Evolutionary conservation across 805 yeast species (phyloP).

Genomic region (Hanseniaspora taiwanica): DNA sequence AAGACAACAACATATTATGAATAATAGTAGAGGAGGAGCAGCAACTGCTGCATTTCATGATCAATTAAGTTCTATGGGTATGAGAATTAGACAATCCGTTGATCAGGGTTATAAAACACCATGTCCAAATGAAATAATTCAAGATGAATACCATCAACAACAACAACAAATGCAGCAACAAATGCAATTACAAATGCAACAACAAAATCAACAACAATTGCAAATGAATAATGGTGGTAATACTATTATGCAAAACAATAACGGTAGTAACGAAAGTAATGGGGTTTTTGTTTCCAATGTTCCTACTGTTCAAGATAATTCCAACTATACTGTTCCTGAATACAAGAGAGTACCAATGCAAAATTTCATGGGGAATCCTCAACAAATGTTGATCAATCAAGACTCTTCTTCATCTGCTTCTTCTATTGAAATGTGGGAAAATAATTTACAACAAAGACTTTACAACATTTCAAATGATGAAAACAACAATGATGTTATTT

Average conservation of each 20-base stretch:
- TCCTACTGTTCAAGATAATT: neutral
- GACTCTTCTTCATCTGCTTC: neutral
- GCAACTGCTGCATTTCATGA: constrained; percentile 1
- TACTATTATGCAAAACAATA: neutral
- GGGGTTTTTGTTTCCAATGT: neutral
- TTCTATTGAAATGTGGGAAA: constrained; percentile 1
- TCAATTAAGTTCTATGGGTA: constrained; percentile 44
- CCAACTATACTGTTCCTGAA: neutral
- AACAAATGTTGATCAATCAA: neutral
- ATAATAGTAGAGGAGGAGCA: neutral
- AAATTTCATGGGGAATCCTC: neutral
- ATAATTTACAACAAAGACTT: neutral
- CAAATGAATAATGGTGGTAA: neutral
- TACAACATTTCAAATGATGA: neutral
- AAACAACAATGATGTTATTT: neutral
- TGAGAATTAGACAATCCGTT: constrained; percentile 59
- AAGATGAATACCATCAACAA: neutral
- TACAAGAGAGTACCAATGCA: constrained; percentile 1
- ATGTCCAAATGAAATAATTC: neutral
- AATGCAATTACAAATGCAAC: neutral
- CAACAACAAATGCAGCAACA: neutral
- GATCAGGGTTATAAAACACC: constrained; percentile 39
- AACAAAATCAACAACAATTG: neutral
- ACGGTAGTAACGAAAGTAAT: no score
- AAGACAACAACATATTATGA: neutral